A percentile compares a stretch with the other conserved stretches of the same genome.
These are phyloP conservation scores for Phytophthora sp. DNA, from an alignment of 352 stramenopile genomes.

Conservation along the genomic window DNA sequence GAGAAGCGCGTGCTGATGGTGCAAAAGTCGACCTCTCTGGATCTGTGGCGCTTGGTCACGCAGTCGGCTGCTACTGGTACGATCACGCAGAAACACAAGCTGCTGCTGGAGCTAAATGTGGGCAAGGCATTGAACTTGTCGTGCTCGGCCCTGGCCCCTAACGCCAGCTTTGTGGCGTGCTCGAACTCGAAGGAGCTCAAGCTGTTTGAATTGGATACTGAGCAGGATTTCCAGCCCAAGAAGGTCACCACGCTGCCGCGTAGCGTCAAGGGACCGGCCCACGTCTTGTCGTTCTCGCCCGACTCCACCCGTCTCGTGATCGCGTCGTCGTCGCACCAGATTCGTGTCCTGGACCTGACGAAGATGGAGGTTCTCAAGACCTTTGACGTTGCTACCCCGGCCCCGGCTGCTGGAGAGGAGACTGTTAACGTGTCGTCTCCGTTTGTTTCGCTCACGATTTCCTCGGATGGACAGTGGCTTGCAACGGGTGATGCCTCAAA, in stretches of 20 bases:
- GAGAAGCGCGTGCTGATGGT: constrained; percentile 79
- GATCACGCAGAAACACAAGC: constrained; percentile 61
- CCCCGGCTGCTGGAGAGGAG: constrained; percentile 17
- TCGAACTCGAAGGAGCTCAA: constrained; percentile 88
- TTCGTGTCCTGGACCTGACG: constrained; percentile 75
- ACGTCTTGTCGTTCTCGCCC: constrained; percentile 76
- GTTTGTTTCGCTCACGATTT: constrained; percentile 77
- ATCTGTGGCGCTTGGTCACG: constrained; percentile 73
- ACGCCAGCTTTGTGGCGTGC: constrained; percentile 87
- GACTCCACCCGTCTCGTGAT: constrained; percentile 81
- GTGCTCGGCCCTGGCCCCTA: constrained; percentile 83
- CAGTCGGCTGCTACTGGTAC: constrained; percentile 31
- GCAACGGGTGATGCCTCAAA: constrained; percentile 70
- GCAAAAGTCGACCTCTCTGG: constrained; percentile 72
- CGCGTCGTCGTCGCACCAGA: constrained; percentile 64
- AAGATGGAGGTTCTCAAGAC: constrained; percentile 82
- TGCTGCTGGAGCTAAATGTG: constrained; percentile 86
- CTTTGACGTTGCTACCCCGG: constrained; percentile 50
- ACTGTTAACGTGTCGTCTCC: constrained; percentile 36
- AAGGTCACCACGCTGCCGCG: constrained; percentile 57
- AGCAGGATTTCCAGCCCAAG: constrained; percentile 51
- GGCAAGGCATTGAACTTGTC: constrained; percentile 79
- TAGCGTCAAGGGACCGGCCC: constrained; percentile 52
- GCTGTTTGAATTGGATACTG: constrained; percentile 81
- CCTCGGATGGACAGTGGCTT: constrained; percentile 83